phyloP scores from a whole-genome alignment of 1,284 basidiomycete species.

The Trametes versicolor region DNA sequence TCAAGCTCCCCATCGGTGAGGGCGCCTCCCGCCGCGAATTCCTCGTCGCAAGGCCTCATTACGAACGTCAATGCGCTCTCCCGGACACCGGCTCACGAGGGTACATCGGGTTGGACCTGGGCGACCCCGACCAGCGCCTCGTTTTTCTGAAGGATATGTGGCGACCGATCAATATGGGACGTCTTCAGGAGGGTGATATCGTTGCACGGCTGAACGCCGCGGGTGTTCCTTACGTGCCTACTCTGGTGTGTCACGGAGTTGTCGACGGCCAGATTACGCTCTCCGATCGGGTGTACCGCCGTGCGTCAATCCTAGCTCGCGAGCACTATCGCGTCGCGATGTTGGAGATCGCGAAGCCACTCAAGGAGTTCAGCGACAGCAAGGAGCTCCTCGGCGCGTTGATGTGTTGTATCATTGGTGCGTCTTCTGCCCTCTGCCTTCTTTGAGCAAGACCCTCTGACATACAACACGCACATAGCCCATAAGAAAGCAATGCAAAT shows the following conservation, averaged over 20 bases:
- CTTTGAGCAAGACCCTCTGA: background rate
- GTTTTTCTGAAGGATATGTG: conserved; percentile 16
- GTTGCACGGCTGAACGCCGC: background rate
- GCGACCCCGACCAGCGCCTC: background rate
- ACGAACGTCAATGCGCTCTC: background rate
- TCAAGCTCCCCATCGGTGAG: conserved; percentile 10
- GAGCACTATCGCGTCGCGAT: conserved; percentile 24
- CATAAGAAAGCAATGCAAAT: conserved; percentile 15
- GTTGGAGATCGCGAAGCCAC: conserved; percentile 16
- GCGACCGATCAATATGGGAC: background rate
- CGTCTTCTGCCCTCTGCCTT: background rate
- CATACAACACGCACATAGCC: conserved; percentile 9
- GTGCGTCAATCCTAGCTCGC: too few relatives aligned
- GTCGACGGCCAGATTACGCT: conserved; percentile 4
- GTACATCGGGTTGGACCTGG: conserved; percentile 6
- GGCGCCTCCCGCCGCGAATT: background rate
- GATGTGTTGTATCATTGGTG: conserved; percentile 11
- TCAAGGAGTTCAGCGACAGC: conserved; percentile 1
- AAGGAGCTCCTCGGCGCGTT: background rate
- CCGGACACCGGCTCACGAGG: background rate
- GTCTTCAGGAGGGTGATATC: background rate
- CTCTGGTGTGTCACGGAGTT: conserved; percentile 10
- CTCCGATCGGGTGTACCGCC: background rate
- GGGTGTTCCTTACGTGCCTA: conserved; percentile 1
- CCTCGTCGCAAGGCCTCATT: conserved; percentile 10